A percentile compares a stretch with the other conserved stretches of the same genome.
Conservation (phyloP, 345 rosid genomes). For the Cardiospermum halicacabum region DNA sequence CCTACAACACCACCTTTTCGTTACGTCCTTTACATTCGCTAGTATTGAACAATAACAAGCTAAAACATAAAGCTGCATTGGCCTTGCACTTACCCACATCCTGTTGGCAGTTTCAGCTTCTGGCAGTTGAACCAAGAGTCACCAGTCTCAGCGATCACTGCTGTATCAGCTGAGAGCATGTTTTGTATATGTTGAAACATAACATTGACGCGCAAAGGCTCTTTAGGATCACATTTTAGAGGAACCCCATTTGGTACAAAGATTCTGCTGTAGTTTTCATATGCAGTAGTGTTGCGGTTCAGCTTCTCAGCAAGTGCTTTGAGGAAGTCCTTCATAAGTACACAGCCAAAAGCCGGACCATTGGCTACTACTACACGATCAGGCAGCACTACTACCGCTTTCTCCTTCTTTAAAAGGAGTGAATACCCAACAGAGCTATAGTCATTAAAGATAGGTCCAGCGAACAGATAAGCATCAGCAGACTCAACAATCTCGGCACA, state of each 20-base stretch:
- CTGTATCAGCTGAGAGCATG: conserved; percentile 22
- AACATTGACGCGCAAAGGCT: conserved; percentile 26
- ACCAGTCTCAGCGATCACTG: conserved; percentile 38
- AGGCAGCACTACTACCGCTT: conserved; percentile 34
- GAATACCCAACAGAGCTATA: conserved; percentile 32
- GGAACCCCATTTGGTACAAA: conserved; percentile 25
- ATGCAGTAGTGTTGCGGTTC: conserved; percentile 23
- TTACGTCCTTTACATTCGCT: not conserved
- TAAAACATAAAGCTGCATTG: not conserved
- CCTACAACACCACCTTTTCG: conserved; percentile 25
- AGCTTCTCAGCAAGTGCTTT: conserved; percentile 20
- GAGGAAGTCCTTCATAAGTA: conserved; percentile 32
- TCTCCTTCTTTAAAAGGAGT: conserved; percentile 31
- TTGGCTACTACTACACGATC: conserved; percentile 29
- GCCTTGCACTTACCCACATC: conserved; percentile 29
- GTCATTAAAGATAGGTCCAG: conserved; percentile 39
- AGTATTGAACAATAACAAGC: not conserved
- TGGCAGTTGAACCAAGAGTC: conserved; percentile 37
- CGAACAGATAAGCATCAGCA: conserved; percentile 33
- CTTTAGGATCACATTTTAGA: conserved; percentile 19
- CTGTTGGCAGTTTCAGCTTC: conserved; percentile 31
- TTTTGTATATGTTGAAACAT: conserved; percentile 27
- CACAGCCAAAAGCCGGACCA: conserved; percentile 32
- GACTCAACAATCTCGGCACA: conserved; percentile 34
- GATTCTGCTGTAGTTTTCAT: conserved; percentile 24